Base-by-base conservation (phyloP, 108 stramenopile species). In the Poteriospumella lacustris region DNA sequence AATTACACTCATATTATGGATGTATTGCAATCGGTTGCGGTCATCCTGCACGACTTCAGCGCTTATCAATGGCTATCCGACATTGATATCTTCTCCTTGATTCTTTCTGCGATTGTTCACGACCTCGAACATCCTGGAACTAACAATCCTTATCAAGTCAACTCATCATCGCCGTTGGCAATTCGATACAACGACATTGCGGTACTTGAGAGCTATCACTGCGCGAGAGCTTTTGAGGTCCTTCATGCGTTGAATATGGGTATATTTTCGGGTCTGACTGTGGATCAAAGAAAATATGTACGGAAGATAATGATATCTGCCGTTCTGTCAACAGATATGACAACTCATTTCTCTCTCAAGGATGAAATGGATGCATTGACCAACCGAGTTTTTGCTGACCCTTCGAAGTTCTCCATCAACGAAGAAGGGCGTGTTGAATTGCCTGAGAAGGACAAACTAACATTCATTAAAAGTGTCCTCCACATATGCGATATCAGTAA, bases 111-210 rank as follows among this genome's bases (percentile, higher is more conserved):
- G 28, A 70, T 90, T 1, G 81, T 87, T 52, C 93, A 94, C 81
- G 93, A 94, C 77, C 81, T 94, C n/a, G 89, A 88, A 12, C 93
- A 94, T 79, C 91, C 91, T 0, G 93, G 93, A 34, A 78, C 80
- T 26, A 92, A 87, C 77, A 94, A 94, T 77, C 58, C 79, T 2
- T 94, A 82, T 72, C 91, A 91, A 42, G 85, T 91, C 24, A 82
- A 89, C 43, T 67, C 85, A 15, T 47, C 79, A 76, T 86, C 79
- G 36, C 52, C 82, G 31, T 47, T 92, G 47, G 93, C 93, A 39
- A 59, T 90, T 41, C 58, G 68, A 2, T 92, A 93, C 82, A 91
- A 92, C 68, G 93, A 92, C 84, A 60, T 64, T 2, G 82, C 90
- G 0, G 76, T 87, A 5, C 81, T 94, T 52, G 93, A 94, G 78